phyloP scores from a whole-genome alignment of 495 filamentous ascomycete species.

The Aspergillus baeticus region DNA sequence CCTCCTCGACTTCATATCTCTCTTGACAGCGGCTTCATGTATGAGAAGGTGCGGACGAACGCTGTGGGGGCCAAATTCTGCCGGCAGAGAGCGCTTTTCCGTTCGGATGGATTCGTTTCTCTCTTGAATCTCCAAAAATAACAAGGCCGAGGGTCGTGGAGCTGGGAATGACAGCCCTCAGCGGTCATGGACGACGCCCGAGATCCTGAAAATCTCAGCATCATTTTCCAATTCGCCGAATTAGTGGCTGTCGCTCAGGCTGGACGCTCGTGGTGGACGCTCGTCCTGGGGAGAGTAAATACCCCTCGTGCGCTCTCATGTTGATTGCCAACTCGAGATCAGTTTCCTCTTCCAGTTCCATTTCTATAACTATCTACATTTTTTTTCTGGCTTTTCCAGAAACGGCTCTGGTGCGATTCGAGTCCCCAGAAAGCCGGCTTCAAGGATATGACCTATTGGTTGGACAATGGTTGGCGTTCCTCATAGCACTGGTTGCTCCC shows the following conservation, averaged over 20 bases:
- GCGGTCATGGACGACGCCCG: not conserved
- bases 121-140: constrained; percentile 8
- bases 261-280: not conserved
- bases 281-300: not conserved
- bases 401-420: not conserved
- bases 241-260: not conserved
- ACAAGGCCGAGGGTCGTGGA: not conserved
- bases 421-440: not conserved
- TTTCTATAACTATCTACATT: not conserved
- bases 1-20: not conserved
- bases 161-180: not conserved
- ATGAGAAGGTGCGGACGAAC: constrained; percentile 4
- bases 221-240: not conserved
- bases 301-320: not conserved
- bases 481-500: constrained; percentile 37
- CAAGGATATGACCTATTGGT: not conserved
- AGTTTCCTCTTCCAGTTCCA: not conserved
- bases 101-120: not conserved
- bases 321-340: not conserved
- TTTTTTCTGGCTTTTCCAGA: not conserved
- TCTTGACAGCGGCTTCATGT: not conserved
- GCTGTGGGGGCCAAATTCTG: constrained; percentile 9
- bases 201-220: not conserved
- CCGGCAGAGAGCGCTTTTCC: not conserved
- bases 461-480: constrained; percentile 38